Conservation (phyloP, 1,284 basidiomycete genomes). For the Cryptococcus sp. region DNA sequence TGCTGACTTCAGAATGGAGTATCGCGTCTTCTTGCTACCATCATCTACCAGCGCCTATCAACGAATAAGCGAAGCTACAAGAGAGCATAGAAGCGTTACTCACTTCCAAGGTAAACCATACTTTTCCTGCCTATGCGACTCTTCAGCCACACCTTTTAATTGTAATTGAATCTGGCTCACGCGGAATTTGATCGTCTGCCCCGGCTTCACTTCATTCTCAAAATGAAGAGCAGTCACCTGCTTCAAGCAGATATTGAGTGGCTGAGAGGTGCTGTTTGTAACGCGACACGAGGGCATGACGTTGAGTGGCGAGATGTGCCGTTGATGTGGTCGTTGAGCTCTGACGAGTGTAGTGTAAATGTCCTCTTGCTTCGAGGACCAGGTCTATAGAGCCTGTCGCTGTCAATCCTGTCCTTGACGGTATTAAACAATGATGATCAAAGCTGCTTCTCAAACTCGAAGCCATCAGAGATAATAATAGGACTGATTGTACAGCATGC, state of each 20-base stretch:
- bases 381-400: too few relatives aligned
- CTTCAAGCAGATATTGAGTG: constrained; percentile 47
- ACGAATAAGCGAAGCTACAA: neutral
- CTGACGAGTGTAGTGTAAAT: too few relatives aligned
- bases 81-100: neutral
- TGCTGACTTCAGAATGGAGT: constrained; percentile 44
- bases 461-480: too few relatives aligned
- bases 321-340: too few relatives aligned
- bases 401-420: too few relatives aligned
- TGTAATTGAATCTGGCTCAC: constrained; percentile 14
- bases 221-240: constrained; percentile 49
- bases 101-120: constrained; percentile 49
- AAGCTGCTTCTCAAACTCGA: too few relatives aligned
- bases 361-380: too few relatives aligned
- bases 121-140: constrained; percentile 39
- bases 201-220: constrained; percentile 42
- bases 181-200: constrained; percentile 45
- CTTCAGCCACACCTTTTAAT: neutral
- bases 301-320: neutral
- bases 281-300: constrained; percentile 47
- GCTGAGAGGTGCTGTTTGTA: constrained; percentile 39
- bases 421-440: too few relatives aligned
- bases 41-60: constrained; percentile 38
- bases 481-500: too few relatives aligned
- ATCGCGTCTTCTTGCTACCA: constrained; percentile 37